Base-by-base conservation (phyloP, 2,329 filamentous ascomycete species). In the Penicillium fuscoglaucum region DNA sequence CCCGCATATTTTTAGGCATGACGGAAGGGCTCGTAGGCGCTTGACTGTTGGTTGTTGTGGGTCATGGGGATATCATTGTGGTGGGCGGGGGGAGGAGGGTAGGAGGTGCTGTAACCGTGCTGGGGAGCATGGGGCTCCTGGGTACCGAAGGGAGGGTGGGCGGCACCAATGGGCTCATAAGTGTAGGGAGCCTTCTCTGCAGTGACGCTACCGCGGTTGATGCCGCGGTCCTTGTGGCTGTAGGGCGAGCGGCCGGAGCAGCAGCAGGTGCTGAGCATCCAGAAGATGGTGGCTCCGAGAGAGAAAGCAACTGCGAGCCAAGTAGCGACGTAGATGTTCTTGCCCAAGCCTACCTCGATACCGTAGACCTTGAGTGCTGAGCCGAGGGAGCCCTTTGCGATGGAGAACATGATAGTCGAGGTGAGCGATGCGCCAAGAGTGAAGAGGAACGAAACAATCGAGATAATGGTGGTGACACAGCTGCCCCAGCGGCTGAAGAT, bases 231-330 rank as follows among this genome's bases (percentile, higher is more conserved):
- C 53, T 71, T 72, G 60, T 73, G 78, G 69, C 78, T 73, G 53
- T 79, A 80, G 29, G 79, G 77, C 55, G 78, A 81, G 67, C 83
- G 81, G 47, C 91, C 90, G 67, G 84, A 87, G 82, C 93, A 96
- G 86, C 93, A 98, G 88, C 93, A 98, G 70, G 90, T 84, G 75
- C 87, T 91, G 75, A 96, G 86, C 71, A 93, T 79, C 93, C 95
- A 98, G 88, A 98, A 97, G 72, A 96, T 78, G 63, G 85, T 86
- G 8, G 89, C 88, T 43, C 76, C 90, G 35, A 95, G 72, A 61
- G 89, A 88, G 72, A 96, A 92, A 29, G 85, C 90, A 40, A 88
- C 88, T 44, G 87, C 88, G 60, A 98, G 81, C 91, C 93, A 97
- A 68, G 89, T 85, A 21, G 87, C 78, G 37, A 83, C 83, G 55